Conservation (phyloP, 495 filamentous ascomycete genomes). For the Entonaema liquescens region DNA sequence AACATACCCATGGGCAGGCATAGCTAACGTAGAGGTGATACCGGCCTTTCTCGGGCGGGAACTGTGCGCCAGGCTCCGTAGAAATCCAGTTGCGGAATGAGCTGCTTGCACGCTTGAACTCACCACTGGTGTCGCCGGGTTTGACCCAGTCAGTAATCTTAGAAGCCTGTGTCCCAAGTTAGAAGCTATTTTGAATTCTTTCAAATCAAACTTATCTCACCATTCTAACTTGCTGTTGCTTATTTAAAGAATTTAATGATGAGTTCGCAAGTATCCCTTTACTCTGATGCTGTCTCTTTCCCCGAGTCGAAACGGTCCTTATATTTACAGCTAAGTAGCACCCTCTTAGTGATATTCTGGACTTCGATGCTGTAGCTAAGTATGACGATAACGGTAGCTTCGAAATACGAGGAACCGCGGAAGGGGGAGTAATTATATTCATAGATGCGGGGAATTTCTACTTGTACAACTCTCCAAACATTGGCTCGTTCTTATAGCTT, state of each 20-base stretch:
- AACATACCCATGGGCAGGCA: slow-evolving; percentile 78
- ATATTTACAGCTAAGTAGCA: background rate
- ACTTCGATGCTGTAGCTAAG: background rate
- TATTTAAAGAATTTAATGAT: background rate
- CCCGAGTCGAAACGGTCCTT: background rate
- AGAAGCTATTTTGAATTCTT: too few species aligned
- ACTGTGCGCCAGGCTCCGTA: slow-evolving; percentile 63
- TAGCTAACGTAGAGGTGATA: slow-evolving; percentile 81
- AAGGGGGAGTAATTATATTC: slow-evolving; percentile 10
- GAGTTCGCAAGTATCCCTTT: background rate
- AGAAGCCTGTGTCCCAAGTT: slow-evolving; percentile 28
- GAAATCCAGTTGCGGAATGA: slow-evolving; percentile 78
- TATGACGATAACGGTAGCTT: background rate
- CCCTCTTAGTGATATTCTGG: background rate
- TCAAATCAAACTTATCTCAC: slow-evolving; percentile 18
- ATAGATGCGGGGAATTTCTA: slow-evolving; percentile 28
- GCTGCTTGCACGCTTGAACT: slow-evolving; percentile 84
- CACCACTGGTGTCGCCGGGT: slow-evolving; percentile 76
- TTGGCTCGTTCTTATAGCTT: background rate
- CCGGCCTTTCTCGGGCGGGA: slow-evolving; percentile 75
- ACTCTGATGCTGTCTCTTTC: background rate
- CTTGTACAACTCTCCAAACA: background rate
- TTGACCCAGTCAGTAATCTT: slow-evolving; percentile 87
- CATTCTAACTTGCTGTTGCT: slow-evolving; percentile 31
- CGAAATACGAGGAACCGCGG: slow-evolving; percentile 10